These are phyloP conservation scores for Penicillium odoratum DNA, from an alignment of 495 filamentous ascomycete species.

Conservation along the genomic window DNA sequence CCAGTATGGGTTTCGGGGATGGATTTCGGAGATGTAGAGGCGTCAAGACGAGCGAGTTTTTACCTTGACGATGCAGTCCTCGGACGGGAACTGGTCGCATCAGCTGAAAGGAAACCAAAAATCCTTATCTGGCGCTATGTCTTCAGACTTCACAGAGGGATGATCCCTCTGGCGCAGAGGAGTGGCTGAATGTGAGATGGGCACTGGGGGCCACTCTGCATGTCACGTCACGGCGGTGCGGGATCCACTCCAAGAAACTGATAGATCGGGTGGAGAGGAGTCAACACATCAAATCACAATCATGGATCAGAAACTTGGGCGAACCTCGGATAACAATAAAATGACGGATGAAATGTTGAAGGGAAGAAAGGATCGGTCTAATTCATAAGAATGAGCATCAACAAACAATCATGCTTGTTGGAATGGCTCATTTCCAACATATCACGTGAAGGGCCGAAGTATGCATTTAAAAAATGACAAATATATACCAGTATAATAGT, in stretches of 20 bases:
- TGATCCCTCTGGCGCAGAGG: slow-evolving; percentile 14
- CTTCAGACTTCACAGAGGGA: slow-evolving; percentile 4
- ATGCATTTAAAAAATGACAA: not conserved
- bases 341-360: not conserved
- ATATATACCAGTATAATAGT: no score
- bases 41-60: not conserved
- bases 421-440: slow-evolving; percentile 1
- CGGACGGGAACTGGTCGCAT: not conserved
- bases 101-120: not conserved
- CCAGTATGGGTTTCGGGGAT: not conserved
- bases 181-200: slow-evolving; percentile 11
- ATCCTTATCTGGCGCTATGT: not conserved
- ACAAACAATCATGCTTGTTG: not conserved
- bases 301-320: not conserved
- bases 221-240: slow-evolving; percentile 23
- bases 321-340: not conserved
- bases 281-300: slow-evolving; percentile 12
- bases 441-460: not conserved
- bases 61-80: not conserved
- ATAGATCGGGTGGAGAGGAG: slow-evolving; percentile 17
- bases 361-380: not conserved
- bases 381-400: not conserved
- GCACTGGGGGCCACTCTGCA: slow-evolving; percentile 11
- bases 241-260: slow-evolving; percentile 18
- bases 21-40: not conserved